Conservation (phyloP, 2,329 filamentous ascomycete species). For the Chaetothyriales sp. region DNA sequence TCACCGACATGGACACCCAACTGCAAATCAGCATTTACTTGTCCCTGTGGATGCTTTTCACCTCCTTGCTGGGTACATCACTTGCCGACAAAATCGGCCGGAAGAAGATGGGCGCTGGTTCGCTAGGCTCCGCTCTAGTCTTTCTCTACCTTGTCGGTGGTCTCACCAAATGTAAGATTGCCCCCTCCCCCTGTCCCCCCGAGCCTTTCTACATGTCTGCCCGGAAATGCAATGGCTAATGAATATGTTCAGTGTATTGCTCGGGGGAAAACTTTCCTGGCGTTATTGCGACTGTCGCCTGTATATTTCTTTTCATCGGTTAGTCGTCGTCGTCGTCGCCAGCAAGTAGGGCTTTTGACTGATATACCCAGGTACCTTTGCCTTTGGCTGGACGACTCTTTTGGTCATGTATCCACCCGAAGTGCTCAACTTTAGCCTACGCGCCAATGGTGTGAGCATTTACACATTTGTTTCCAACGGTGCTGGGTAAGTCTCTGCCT, state of each 20-base stretch:
- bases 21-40: slow-evolving; percentile 37
- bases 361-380: slow-evolving; percentile 31
- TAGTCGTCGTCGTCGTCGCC: slow-evolving; percentile 20
- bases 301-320: slow-evolving; percentile 24
- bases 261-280: slow-evolving; percentile 24
- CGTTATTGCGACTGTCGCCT: slow-evolving; percentile 27
- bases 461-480: slow-evolving; percentile 15
- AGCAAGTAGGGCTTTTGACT: neutral
- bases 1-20: slow-evolving; percentile 30
- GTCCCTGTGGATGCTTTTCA: slow-evolving; percentile 35
- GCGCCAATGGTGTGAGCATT: slow-evolving; percentile 17
- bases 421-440: slow-evolving; percentile 21
- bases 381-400: slow-evolving; percentile 35
- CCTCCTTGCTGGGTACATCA: slow-evolving; percentile 29
- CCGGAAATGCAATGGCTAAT: too few species aligned
- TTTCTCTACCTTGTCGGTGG: slow-evolving; percentile 39
- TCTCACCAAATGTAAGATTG: slow-evolving; percentile 26
- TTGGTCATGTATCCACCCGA: slow-evolving; percentile 27
- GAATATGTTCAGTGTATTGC: slow-evolving; percentile 18
- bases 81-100: slow-evolving; percentile 31
- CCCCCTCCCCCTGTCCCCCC: too few species aligned
- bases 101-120: slow-evolving; percentile 23
- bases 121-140: slow-evolving; percentile 24
- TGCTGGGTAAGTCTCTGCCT: slow-evolving; percentile 17
- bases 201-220: too few species aligned